Evolutionary conservation across 1,284 basidiomycete species (phyloP).

Genomic region (Cryptococcus neoformans): DNA sequence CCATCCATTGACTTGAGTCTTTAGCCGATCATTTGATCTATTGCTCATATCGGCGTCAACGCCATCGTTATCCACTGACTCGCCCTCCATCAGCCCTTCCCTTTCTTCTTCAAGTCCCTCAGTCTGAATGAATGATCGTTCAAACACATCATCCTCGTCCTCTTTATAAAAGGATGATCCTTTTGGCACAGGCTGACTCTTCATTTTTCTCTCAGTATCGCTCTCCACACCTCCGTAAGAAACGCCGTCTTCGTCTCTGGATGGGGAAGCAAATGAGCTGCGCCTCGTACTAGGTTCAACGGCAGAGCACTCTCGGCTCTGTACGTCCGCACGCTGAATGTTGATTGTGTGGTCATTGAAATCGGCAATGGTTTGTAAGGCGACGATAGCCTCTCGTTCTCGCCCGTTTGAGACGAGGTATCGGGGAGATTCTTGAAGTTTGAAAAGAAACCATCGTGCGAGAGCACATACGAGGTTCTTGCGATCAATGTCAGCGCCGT

Average conservation of each 20-base stretch:
- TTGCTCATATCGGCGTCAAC: background rate
- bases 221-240: conserved; percentile 14
- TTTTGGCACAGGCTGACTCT: conserved; percentile 19
- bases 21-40: background rate
- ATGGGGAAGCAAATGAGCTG: background rate
- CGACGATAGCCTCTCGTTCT: conserved; percentile 73
- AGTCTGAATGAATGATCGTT: conserved; percentile 19
- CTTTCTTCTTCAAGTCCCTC: conserved; percentile 6
- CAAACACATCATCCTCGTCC: conserved; percentile 19
- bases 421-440: conserved; percentile 86
- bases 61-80: conserved; percentile 52
- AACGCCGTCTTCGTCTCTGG: conserved; percentile 8
- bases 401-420: conserved; percentile 83
- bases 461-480: conserved; percentile 85
- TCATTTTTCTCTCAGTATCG: conserved; percentile 11
- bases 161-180: conserved; percentile 1
- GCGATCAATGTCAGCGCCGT: background rate
- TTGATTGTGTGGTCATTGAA: conserved; percentile 73
- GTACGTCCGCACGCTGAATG: conserved; percentile 68
- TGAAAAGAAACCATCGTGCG: conserved; percentile 82
- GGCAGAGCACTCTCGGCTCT: conserved; percentile 3
- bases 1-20: conserved; percentile 1
- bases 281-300: background rate
- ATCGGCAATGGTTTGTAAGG: conserved; percentile 73
- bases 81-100: conserved; percentile 1